Percentiles rank a stretch among this genome's conserved stretches.
Conservation (phyloP, 2,329 filamentous ascomycete genomes). For the Zymoseptoria pseudotritici region DNA sequence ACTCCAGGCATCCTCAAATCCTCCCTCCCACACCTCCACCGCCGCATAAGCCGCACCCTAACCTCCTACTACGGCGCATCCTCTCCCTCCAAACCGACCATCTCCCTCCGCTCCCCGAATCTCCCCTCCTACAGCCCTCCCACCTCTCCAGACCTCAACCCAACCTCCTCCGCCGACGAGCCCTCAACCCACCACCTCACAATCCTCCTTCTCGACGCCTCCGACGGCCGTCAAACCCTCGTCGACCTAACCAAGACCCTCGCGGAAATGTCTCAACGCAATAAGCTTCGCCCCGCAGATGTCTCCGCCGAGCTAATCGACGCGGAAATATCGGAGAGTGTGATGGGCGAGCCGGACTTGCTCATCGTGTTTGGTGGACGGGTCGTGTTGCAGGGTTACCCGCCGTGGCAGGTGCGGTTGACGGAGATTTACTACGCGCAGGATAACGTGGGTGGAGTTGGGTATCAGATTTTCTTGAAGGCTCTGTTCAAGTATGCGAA, state of each 20-base stretch:
- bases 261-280: slow-evolving; percentile 86
- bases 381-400: slow-evolving; percentile 82
- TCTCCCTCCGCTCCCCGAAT: slow-evolving; percentile 68
- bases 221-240: slow-evolving; percentile 86
- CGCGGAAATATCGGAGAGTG: slow-evolving; percentile 68
- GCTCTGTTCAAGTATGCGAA: slow-evolving; percentile 77
- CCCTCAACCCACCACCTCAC: slow-evolving; percentile 41
- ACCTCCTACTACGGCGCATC: slow-evolving; percentile 74
- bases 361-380: slow-evolving; percentile 79
- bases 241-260: slow-evolving; percentile 93
- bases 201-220: slow-evolving; percentile 73
- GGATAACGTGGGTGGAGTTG: slow-evolving; percentile 51
- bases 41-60: slow-evolving; percentile 70
- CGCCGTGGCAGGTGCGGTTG: slow-evolving; percentile 89
- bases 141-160: slow-evolving; percentile 16
- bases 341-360: slow-evolving; percentile 85
- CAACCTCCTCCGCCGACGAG: slow-evolving; percentile 18
- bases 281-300: slow-evolving; percentile 72
- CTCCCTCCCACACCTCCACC: slow-evolving; percentile 70
- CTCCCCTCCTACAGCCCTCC: slow-evolving; percentile 50
- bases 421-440: slow-evolving; percentile 78
- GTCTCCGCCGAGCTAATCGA: slow-evolving; percentile 83
- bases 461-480: slow-evolving; percentile 87
- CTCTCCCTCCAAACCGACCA: slow-evolving; percentile 54
- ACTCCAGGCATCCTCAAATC: slow-evolving; percentile 75